Base-by-base conservation (phyloP, 805 yeast species). In the Ogataea pilisensis region DNA sequence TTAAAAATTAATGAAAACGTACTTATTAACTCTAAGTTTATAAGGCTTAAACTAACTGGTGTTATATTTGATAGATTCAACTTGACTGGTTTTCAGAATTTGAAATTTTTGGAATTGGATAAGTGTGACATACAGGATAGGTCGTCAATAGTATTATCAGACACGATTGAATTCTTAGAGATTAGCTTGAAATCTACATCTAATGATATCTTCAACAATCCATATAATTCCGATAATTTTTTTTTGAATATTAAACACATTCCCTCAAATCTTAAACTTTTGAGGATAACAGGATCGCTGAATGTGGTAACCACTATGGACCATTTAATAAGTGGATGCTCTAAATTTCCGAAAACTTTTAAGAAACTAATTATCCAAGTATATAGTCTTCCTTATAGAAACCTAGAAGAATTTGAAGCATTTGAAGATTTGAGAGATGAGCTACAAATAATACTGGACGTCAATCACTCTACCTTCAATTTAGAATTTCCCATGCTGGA, bases 341-440 rank as follows among this genome's bases (percentile, higher is more conserved):
- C 36, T 4, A 24, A 22, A 14, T 24, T 24, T 7, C 21, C 36
- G 12, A 34, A 24, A 22, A 22, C n/a, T 20, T 34, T 34, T 18
- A 34, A 34, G 8, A 24, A 34, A 12, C 13, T 34, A 16, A 22
- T n/a, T 18, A 22, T 34, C 5, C 27, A 34, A 24, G 8, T 29
- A 17, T 9, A 22, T 3, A 34, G 20, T 22, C 14, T 12, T 17
- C 36, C 36, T 20, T 34, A n/a, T 25, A 6, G 7, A 17, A 16
- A 22, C 16, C 4, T 14, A 4, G 29, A 14, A 6, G 13, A 11
- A 8, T 22, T 8, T 14, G 3, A 14, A 8, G 9, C 8, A 6
- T 34, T 34, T 24, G 29, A 34, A 8, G 36, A 22, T 24, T 24
- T 34, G 28, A 34, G 21, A 20, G 35, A 32, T 14, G 35, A 32